phyloP scores from a whole-genome alignment of 164 flowering plant genomes.

The Vitis cinerea region DNA sequence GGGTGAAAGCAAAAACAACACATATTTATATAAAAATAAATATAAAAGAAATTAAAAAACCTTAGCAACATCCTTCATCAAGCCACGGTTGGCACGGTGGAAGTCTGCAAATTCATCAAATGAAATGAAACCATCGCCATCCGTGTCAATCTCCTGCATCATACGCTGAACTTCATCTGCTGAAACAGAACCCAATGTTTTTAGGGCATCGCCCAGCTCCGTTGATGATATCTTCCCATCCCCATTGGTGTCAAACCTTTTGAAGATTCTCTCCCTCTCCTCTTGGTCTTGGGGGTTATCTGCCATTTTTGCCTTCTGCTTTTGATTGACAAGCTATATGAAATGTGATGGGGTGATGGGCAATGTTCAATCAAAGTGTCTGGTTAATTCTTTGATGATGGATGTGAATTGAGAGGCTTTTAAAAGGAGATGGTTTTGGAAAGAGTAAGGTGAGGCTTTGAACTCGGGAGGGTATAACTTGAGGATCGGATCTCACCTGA shows the following conservation, averaged over 20 bases:
- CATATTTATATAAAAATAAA: too few species aligned
- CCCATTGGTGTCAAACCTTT: constrained; percentile 53
- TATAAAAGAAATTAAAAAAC: constrained; percentile 29
- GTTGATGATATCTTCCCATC: constrained; percentile 54
- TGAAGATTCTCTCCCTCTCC: constrained; percentile 48
- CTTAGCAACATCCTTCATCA: constrained; percentile 64
- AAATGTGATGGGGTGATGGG: too few species aligned
- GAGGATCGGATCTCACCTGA: too few species aligned
- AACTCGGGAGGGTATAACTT: too few species aligned
- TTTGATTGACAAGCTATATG: too few species aligned
- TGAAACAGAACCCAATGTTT: constrained; percentile 41
- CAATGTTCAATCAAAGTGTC: too few species aligned
- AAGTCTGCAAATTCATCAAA: constrained; percentile 47
- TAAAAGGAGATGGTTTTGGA: too few species aligned
- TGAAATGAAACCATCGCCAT: constrained; percentile 64
- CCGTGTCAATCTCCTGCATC: constrained; percentile 70
- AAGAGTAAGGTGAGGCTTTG: too few species aligned
- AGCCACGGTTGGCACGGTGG: constrained; percentile 45
- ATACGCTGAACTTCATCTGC: constrained; percentile 40
- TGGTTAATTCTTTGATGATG: too few species aligned
- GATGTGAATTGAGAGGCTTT: too few species aligned
- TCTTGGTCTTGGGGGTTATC: constrained; percentile 22
- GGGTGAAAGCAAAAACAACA: too few species aligned
- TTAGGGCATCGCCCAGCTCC: constrained; percentile 56
- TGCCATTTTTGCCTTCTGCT: constrained; percentile 25